Base-by-base conservation (phyloP, 108 stramenopile species). In the Aurantiochytrium sp. region DNA sequence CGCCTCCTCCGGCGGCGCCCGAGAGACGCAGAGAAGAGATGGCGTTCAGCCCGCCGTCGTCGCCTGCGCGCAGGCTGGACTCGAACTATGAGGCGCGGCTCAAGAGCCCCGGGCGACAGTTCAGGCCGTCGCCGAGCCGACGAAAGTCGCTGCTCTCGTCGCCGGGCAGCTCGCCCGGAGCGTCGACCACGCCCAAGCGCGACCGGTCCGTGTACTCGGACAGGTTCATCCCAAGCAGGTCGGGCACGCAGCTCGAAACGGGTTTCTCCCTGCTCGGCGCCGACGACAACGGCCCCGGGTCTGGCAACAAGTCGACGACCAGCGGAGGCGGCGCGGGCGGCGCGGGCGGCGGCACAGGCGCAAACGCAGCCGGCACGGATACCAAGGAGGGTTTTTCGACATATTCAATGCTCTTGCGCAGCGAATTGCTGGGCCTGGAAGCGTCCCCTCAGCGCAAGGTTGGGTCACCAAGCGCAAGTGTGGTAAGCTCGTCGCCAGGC, bases 221-320 rank as follows among this genome's bases (percentile, higher is more conserved):
- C 60, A 89, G 91, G 5, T 92, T 92, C 59, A 92, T 92, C n/a
- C 91, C 91, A 5, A 47, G 91, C 23, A 88, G 91, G 21, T 90
- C 90, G 0, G 91, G 88, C 23, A 60, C 69, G 69, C 88, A 89
- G 44, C 60, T 47, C 0, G 88, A 72, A 23, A 69, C 88, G 18
- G 57, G 51, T 10, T 60, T 45, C 47, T 35, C 69, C 69, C 35
- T 72, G 10, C 57, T 89, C 47, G 45, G 88, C 73, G 90, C 88
- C 49, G 90, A n/a, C 51, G 90, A 73, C 88, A 60, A 0, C 89
- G 88, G 60, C 44, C 90, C 58, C 5, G 45, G 44, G 47, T 43
- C 28, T 19, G 45, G 16, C 23, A 71, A 71, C 69, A 45, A 72
- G 25, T 25, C 28, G 42, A 25, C 45, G 16, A 49, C n/a, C 18